Evolutionary conservation across 1,139 yeast species (phyloP).

Genomic region (Debaryomycetaceae sp.): DNA sequence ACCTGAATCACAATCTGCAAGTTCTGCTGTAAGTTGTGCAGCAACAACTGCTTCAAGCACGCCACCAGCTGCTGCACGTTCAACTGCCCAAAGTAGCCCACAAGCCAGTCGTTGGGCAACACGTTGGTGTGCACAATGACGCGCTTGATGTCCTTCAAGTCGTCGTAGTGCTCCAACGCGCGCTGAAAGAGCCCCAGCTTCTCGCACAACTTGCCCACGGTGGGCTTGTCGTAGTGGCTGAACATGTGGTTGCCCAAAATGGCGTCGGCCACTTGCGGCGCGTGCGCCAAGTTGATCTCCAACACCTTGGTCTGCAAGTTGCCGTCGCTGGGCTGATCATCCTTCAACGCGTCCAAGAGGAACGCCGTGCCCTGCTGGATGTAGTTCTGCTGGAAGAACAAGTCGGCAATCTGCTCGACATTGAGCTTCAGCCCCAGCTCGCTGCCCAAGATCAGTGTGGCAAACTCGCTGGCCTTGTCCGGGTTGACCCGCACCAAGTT

Average conservation of each 20-base stretch:
- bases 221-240: constrained; percentile 90
- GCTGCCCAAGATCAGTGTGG: constrained; percentile 67
- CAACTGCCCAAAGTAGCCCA: constrained; percentile 85
- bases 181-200: constrained; percentile 92
- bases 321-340: constrained; percentile 92
- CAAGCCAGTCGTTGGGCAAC: constrained; percentile 92
- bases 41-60: constrained; percentile 81
- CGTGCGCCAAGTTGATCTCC: constrained; percentile 89
- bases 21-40: constrained; percentile 78
- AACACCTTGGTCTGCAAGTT: constrained; percentile 92
- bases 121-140: constrained; percentile 85
- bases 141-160: constrained; percentile 90
- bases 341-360: constrained; percentile 90
- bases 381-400: constrained; percentile 89
- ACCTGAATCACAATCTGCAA: constrained; percentile 93
- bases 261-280: constrained; percentile 99
- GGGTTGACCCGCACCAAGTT: constrained; percentile 89
- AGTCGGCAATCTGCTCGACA: constrained; percentile 84
- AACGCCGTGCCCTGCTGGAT: constrained; percentile 99
- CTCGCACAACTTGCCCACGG: constrained; percentile 88
- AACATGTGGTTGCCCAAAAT: constrained; percentile 94
- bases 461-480: constrained; percentile 98
- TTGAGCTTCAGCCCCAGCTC: constrained; percentile 50
- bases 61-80: constrained; percentile 91
- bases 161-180: constrained; percentile 94